phyloP scores from a whole-genome alignment of 1,284 basidiomycete genomes.

The Ganoderma meredithae region DNA sequence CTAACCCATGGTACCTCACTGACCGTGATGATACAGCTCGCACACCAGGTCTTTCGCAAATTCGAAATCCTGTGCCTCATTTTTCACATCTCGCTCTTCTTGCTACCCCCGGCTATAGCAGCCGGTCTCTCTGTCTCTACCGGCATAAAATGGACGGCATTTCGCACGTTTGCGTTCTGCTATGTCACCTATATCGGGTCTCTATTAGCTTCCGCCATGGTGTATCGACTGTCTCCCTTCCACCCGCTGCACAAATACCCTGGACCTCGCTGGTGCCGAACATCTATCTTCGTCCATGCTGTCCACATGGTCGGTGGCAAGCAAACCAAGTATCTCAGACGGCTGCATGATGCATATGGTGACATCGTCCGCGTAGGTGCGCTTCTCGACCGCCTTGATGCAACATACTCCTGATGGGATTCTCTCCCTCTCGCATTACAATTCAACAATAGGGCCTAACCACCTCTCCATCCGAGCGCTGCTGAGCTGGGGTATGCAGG shows the following conservation, averaged over 20 bases:
- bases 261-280: neutral
- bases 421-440: neutral
- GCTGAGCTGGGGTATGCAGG: neutral
- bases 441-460: slow-evolving; percentile 6
- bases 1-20: no score
- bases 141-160: neutral
- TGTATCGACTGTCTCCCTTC: neutral
- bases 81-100: neutral
- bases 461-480: slow-evolving; percentile 10
- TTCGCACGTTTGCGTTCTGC: neutral
- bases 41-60: neutral
- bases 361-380: slow-evolving; percentile 10
- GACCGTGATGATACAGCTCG: neutral
- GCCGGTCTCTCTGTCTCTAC: no score
- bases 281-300: neutral
- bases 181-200: neutral
- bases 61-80: neutral
- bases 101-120: neutral
- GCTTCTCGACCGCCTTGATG: neutral
- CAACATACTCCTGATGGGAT: no score
- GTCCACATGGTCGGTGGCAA: neutral
- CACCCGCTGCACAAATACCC: neutral
- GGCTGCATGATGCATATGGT: neutral
- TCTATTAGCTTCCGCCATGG: neutral
- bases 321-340: neutral